Evolutionary conservation across 108 stramenopile genomes (phyloP), one percentile per base, ranked within the genome.

Genomic region (Cyclostephanos tholiformis): DNA sequence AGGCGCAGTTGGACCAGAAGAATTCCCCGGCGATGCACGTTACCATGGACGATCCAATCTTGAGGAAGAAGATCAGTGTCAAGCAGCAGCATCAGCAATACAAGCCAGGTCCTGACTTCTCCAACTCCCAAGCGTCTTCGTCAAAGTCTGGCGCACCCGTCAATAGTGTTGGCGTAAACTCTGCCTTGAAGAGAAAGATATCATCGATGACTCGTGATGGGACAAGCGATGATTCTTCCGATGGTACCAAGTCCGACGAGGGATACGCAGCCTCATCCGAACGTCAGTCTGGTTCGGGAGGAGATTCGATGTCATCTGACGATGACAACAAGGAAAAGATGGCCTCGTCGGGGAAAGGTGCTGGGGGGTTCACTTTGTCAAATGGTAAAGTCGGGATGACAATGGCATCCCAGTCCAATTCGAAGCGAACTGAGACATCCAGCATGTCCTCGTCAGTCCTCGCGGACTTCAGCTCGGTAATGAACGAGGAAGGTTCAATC

Each of bases 201-300:
- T 66, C 52, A 19, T 39, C 69, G 41, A 59, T 63, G 39, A 43
- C 69, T 6, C 71, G 43, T 13, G 32, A 32, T 32, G 32, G 32
- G 32, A 32, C 32, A 32, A 4, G 32, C 4, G 71, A 82, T 60
- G 71, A 72, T 38, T 76, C 75, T 13, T 76, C 80, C 20, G 75
- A 82, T 67, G 50, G 71, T 17, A 70, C 69, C 9, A 71, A 71
- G 71, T 71, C 69, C 8, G 82, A 82, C 20, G 76, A 65, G 35
- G 82, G 82, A 38, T 82, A 82, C 29, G 77, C 71, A 10, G 82
- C 72, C 12, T 77, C 82, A 9, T 73, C 82, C 35, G 79, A 80
- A 69, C 74, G 61, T 38, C 76, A 60, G 32, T 77, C 76, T 49
- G 71, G 71, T 13, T 76, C 71, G n/a, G 75, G 69, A 20, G 77